Evolutionary conservation across 495 filamentous ascomycete species (phyloP).

Genomic region (Hypoxylon rickii): DNA sequence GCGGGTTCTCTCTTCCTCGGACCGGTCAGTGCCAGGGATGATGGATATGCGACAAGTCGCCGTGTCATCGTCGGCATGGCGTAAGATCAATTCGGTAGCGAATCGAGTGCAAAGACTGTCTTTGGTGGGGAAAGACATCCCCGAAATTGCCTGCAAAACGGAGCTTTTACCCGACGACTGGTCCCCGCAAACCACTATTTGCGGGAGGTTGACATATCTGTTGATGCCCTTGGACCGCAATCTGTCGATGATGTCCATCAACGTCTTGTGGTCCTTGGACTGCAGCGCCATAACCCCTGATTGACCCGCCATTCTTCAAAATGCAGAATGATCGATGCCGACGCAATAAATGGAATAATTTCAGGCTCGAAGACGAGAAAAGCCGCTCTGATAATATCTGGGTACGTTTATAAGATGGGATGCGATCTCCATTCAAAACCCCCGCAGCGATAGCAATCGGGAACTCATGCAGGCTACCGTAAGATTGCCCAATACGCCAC

Average conservation of each 20-base stretch:
- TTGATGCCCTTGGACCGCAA: slow-evolving; percentile 60
- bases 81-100: slow-evolving; percentile 65
- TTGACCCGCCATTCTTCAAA: slow-evolving; percentile 36
- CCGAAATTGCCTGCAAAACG: slow-evolving; percentile 71
- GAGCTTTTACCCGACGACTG: slow-evolving; percentile 76
- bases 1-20: slow-evolving; percentile 24
- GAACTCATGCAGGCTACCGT: slow-evolving; percentile 6
- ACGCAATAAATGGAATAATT: slow-evolving; percentile 3
- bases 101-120: slow-evolving; percentile 68
- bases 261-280: slow-evolving; percentile 46
- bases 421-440: too few relatives aligned
- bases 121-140: slow-evolving; percentile 67
- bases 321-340: too few relatives aligned
- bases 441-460: too few relatives aligned
- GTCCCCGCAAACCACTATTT: slow-evolving; percentile 72
- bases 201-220: slow-evolving; percentile 62
- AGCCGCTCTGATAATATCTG: neutral
- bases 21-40: slow-evolving; percentile 39
- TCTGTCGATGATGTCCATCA: slow-evolving; percentile 63
- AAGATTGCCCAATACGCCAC: neutral
- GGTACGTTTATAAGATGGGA: neutral
- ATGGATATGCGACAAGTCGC: slow-evolving; percentile 51
- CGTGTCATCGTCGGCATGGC: slow-evolving; percentile 36
- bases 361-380: slow-evolving; percentile 1
- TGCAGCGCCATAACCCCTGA: slow-evolving; percentile 24